These are phyloP conservation scores for Stellera chamaejasme DNA, from an alignment of 345 rosid species.

Conservation along the genomic window DNA sequence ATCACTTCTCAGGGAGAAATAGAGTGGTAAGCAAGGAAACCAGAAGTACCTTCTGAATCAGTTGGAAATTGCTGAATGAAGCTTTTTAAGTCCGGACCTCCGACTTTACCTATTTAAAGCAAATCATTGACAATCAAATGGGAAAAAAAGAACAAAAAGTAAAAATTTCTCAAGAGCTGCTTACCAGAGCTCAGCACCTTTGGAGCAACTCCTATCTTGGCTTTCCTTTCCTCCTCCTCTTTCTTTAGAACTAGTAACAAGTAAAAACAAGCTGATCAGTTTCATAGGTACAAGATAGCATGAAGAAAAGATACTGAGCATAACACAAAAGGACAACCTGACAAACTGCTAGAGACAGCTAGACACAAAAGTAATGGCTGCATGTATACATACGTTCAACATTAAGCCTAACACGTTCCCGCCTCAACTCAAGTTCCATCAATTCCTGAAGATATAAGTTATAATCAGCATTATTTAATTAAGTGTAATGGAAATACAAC, in stretches of 20 bases:
- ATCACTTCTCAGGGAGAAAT: not conserved
- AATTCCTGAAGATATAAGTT: slow-evolving; percentile 48
- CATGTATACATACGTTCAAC: slow-evolving; percentile 54
- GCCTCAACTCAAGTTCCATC: slow-evolving; percentile 72
- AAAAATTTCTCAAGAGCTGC: slow-evolving; percentile 12
- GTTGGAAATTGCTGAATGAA: slow-evolving; percentile 73
- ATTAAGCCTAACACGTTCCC: slow-evolving; percentile 75
- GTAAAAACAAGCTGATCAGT: not conserved
- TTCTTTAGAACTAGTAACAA: slow-evolving; percentile 54
- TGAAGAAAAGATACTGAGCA: no score
- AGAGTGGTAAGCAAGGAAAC: not conserved
- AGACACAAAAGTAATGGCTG: not conserved
- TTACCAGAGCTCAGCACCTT: slow-evolving; percentile 35
- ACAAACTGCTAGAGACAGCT: no score
- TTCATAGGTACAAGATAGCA: no score
- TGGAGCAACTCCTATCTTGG: slow-evolving; percentile 46
- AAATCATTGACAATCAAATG: slow-evolving; percentile 7
- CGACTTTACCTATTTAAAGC: slow-evolving; percentile 44
- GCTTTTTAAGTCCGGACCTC: slow-evolving; percentile 81
- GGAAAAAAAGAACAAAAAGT: not conserved
- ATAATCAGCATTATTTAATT: not conserved
- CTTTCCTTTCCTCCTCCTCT: slow-evolving; percentile 79
- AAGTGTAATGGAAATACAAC: not conserved
- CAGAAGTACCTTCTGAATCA: slow-evolving; percentile 46
- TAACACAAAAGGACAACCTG: no score